Percentiles rank a stretch among this genome's conserved stretches.
Evolutionary conservation across 192 early-diverging fungal species (phyloP).

Genomic region (Diversispora eburnea): DNA sequence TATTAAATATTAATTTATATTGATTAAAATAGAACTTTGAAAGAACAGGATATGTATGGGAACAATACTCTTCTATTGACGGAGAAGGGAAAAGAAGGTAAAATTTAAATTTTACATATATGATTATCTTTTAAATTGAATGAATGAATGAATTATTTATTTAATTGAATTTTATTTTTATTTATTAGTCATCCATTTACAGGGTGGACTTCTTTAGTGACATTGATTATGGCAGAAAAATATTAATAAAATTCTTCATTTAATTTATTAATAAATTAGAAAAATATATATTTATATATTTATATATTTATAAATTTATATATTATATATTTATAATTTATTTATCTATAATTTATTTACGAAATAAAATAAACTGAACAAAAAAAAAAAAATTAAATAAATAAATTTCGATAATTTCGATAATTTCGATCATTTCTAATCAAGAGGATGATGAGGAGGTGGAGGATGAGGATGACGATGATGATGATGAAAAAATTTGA

Average conservation of each 20-base stretch:
- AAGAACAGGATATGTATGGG: constrained; percentile 82
- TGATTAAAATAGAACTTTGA: constrained; percentile 55
- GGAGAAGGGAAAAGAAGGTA: constrained; percentile 64
- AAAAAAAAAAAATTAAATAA: no score
- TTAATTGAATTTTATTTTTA: background rate
- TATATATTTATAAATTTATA: no score
- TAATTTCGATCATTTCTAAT: no score
- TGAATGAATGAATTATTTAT: background rate
- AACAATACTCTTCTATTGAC: constrained; percentile 78
- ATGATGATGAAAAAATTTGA: no score
- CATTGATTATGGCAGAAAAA: constrained; percentile 81
- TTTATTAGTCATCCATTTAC: constrained; percentile 86
- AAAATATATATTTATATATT: background rate
- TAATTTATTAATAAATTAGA: constrained; percentile 5
- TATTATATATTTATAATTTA: no score
- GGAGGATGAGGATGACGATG: no score
- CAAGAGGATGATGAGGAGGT: no score
- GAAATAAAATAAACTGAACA: no score
- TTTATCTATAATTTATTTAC: no score
- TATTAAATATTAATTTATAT: background rate
- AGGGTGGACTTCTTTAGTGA: constrained; percentile 85
- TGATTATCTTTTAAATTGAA: background rate
- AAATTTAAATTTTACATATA: background rate
- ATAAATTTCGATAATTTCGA: no score
- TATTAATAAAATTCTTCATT: constrained; percentile 41